These are phyloP conservation scores for Catunica adiposa DNA, from an alignment of 2,329 filamentous ascomycete genomes.

Conservation along the genomic window DNA sequence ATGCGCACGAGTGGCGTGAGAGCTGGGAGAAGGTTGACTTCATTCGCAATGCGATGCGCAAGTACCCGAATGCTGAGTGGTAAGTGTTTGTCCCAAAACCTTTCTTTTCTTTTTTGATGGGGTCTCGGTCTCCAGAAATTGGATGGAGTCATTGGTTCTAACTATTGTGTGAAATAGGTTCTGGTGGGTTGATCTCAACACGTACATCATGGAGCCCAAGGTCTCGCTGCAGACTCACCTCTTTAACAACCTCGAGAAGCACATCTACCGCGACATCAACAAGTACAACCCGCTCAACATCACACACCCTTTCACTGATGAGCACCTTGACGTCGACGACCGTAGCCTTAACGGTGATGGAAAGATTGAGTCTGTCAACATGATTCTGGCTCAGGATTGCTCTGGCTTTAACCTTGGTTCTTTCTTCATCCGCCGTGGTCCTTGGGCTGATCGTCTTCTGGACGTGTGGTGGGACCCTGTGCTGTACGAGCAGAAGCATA, in stretches of 20 bases:
- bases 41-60: slow-evolving; percentile 71
- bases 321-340: slow-evolving; percentile 61
- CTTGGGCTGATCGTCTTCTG: slow-evolving; percentile 79
- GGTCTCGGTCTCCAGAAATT: too few relatives aligned
- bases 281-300: slow-evolving; percentile 91
- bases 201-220: slow-evolving; percentile 90
- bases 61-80: slow-evolving; percentile 95
- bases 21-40: slow-evolving; percentile 99
- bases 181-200: slow-evolving; percentile 98
- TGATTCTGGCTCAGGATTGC: slow-evolving; percentile 86
- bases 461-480: slow-evolving; percentile 99
- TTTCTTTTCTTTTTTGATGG: too few relatives aligned
- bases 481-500: slow-evolving; percentile 93
- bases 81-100: slow-evolving; percentile 31
- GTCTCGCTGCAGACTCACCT: slow-evolving; percentile 82
- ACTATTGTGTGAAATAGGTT: slow-evolving; percentile 45
- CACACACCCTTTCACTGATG: slow-evolving; percentile 57
- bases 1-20: slow-evolving; percentile 97
- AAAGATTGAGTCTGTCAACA: slow-evolving; percentile 60
- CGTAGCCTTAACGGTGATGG: slow-evolving; percentile 63
- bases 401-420: slow-evolving; percentile 91
- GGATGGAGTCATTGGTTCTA: too few relatives aligned
- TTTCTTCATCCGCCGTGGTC: slow-evolving; percentile 74
- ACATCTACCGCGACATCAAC: slow-evolving; percentile 91
- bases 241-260: slow-evolving; percentile 59